phyloP scores from a whole-genome alignment of 306 rosid genomes.

The Quercus variabilis region DNA sequence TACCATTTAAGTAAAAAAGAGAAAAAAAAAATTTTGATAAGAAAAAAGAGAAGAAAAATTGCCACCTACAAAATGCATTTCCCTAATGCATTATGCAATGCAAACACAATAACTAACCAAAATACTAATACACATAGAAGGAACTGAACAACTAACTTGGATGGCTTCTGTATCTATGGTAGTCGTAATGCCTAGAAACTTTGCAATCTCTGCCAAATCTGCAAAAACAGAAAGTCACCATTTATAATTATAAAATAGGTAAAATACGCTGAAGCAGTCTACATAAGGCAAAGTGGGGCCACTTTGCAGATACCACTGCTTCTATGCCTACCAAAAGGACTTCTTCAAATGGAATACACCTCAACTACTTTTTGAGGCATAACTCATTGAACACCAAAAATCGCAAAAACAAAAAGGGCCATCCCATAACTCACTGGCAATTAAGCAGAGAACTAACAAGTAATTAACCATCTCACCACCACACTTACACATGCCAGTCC shows the following conservation, averaged over 20 bases:
- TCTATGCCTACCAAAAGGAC: no score
- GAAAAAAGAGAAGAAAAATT: background rate
- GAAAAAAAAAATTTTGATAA: background rate
- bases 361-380: no score
- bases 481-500: no score
- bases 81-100: background rate
- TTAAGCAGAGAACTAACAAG: no score
- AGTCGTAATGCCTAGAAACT: conserved; percentile 77
- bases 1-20: background rate
- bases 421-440: no score
- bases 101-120: background rate
- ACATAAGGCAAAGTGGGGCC: no score
- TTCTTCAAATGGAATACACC: no score
- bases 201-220: conserved; percentile 94
- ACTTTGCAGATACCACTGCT: no score
- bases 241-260: background rate
- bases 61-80: background rate
- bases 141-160: conserved; percentile 56
- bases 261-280: background rate
- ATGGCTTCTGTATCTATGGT: conserved; percentile 80
- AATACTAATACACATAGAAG: background rate
- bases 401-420: no score
- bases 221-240: conserved; percentile 20
- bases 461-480: no score
- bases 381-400: no score